These are phyloP conservation scores for Blastocladiella emersonii DNA, from an alignment of 371 early-diverging fungal species.

Conservation along the genomic window DNA sequence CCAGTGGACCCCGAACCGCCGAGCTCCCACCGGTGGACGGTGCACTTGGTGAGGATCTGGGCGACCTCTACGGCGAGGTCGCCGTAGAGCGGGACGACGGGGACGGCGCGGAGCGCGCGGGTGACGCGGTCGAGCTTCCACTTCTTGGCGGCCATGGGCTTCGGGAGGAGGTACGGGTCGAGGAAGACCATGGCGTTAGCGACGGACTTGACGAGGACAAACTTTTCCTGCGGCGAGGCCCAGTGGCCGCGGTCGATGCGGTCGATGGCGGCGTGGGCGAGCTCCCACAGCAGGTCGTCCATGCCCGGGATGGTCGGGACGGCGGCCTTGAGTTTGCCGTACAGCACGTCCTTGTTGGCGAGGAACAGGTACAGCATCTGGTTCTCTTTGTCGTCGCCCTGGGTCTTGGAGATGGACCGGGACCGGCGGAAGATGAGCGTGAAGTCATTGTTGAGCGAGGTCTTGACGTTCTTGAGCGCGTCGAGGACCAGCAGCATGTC, in stretches of 20 bases:
- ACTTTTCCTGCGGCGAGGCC: conserved; percentile 15
- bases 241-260: conserved; percentile 15
- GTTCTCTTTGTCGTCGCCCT: conserved; percentile 18
- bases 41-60: conserved; percentile 18
- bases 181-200: conserved; percentile 23
- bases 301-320: conserved; percentile 11
- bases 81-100: conserved; percentile 30
- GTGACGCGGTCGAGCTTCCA: conserved; percentile 24
- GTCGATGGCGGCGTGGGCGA: conserved; percentile 17
- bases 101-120: conserved; percentile 16
- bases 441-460: conserved; percentile 37
- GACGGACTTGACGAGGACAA: conserved; percentile 24
- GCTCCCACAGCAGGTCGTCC: conserved; percentile 29
- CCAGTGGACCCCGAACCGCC: too few relatives aligned
- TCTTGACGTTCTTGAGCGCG: conserved; percentile 32
- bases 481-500: conserved; percentile 31
- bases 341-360: conserved; percentile 26
- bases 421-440: conserved; percentile 4
- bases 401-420: conserved; percentile 1
- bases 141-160: conserved; percentile 22
- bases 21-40: conserved; percentile 7
- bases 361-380: conserved; percentile 27
- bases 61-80: conserved; percentile 22
- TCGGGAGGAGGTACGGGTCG: conserved; percentile 10
- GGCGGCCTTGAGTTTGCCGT: conserved; percentile 17